Evolutionary conservation across 495 filamentous ascomycete genomes (phyloP), one percentile per base, ranked within the genome.

Genomic region (Corynascus novoguineensis): DNA sequence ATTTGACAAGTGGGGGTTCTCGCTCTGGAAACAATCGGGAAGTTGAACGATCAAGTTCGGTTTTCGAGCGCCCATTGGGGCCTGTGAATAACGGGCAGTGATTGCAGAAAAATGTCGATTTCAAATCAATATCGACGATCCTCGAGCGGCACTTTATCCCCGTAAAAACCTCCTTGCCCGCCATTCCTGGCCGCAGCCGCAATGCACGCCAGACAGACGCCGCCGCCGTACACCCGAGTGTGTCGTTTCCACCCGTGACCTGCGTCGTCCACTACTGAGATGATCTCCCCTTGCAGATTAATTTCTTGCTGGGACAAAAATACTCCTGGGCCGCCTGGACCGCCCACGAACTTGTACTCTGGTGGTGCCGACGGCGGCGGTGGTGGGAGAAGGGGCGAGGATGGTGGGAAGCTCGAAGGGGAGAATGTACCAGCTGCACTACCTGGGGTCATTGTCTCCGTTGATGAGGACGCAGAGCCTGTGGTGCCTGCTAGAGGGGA

Each of bases 151-250:
- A 79, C 76, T 48, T 71, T 75, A 25, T 77, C 72, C 14, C 76
- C 76, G 58, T 79, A 79, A 59, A 75, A 77, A 6, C 76, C 76
- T 5, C 75, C 75, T 25, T 71, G 58, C 15, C 61, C 60, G 15
- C 73, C 74, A 21, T 45, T 41, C 32, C 72, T 60, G 19, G 60
- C 61, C 15, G 66, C 70, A 15, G 62, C 66, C 11, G 73, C 65
- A 10, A 64, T 70, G 50, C 76, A 79, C 10, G 75, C 74, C n/a
- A 79, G 64, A 56, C 76, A 78, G 5, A 71, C 66, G 3, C 75
- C 76, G 35, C 76, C 76, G 37, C 76, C 75, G 48, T 79, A 78
- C 24, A 79, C 76, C 6, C 75, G 69, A 9, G 75, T 79, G 53
- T 79, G 76, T 27, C 75, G 69, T 59, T 71, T 74, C 75, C 75